A percentile compares a stretch with the other conserved stretches of the same genome.
Evolutionary conservation across 306 rosid genomes (phyloP).

Genomic region (Gastrolobium bilobum): DNA sequence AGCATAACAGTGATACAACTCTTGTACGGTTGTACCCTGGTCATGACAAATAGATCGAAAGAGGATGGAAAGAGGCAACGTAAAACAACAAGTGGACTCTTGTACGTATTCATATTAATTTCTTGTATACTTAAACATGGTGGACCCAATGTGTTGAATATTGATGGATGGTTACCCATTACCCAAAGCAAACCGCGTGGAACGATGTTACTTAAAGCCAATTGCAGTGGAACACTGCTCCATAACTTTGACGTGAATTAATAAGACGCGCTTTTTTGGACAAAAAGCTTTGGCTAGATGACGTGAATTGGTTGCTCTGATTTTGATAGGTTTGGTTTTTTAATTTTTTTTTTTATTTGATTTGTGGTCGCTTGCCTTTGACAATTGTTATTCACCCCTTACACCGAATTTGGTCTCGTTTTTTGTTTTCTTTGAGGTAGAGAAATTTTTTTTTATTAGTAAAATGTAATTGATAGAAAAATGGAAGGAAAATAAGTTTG

Average conservation of each 20-base stretch:
- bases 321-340: constrained; percentile 3
- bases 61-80: not conserved
- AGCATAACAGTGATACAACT: no score
- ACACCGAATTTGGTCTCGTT: not conserved
- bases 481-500: no score
- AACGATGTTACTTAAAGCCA: not conserved
- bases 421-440: not conserved
- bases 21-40: not conserved
- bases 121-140: no score
- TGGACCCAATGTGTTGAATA: not conserved
- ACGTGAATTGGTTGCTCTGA: not conserved
- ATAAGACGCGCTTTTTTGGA: constrained; percentile 33
- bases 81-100: not conserved
- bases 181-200: constrained; percentile 44
- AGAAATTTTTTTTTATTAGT: no score
- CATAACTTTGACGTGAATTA: not conserved
- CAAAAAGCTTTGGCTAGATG: constrained; percentile 1
- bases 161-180: not conserved
- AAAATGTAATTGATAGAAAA: no score
- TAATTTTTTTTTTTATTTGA: not conserved
- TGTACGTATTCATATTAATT: not conserved
- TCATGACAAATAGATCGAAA: not conserved
- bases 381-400: not conserved
- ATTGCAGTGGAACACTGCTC: not conserved
- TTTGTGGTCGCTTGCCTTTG: constrained; percentile 26